Evolutionary conservation across 2,329 filamentous ascomycete species (phyloP), one percentile per base, ranked within the genome.

Genomic region (Emmonsiellopsis sp.): DNA sequence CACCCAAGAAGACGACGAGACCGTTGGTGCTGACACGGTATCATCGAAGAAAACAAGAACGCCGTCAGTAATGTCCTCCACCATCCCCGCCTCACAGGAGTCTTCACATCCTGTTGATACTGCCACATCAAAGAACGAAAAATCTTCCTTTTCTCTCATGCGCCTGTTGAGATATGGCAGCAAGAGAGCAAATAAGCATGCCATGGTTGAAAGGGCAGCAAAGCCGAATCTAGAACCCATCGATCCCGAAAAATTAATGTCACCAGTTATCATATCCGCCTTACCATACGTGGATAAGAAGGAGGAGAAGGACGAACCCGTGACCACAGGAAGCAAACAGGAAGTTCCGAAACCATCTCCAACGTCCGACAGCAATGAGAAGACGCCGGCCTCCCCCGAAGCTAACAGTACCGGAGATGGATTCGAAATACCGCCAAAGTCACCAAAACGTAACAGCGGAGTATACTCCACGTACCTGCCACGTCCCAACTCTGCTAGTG

Each of bases 151-250:
- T 26, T 53, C 53, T 20, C 41, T 58, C 38, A 42, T 50, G 4
- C 53, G 55, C 11, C 32, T 57, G 7, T 46, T 57, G 41, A 52
- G 53, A 20, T 55, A 53, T 11, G 35, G 41, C 8, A 40, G 35
- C 11, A 55, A 47, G 44, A 56, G 46, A n/a, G 53, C 42, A 10
- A 55, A 53, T 7, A 48, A 40, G 15, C 35, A 26, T 26, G 20
- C 20, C 20, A 26, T 26, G 50, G 44, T 43, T 43, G 13, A 5
- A 52, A 30, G 16, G n/a, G 20, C 7, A 31, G 45, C 16, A 26
- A 13, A 26, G 38, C 20, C 20, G 20, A 26, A 26, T 26, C 20
- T 26, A 26, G 20, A 26, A 5, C 20, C 20, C 20, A 26, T 26
- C 20, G 20, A 26, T 26, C 20, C 20, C 20, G 20, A 26, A 26